Evolutionary conservation across 164 flowering plant genomes (phyloP).

Genomic region (Tetracentron sinense): DNA sequence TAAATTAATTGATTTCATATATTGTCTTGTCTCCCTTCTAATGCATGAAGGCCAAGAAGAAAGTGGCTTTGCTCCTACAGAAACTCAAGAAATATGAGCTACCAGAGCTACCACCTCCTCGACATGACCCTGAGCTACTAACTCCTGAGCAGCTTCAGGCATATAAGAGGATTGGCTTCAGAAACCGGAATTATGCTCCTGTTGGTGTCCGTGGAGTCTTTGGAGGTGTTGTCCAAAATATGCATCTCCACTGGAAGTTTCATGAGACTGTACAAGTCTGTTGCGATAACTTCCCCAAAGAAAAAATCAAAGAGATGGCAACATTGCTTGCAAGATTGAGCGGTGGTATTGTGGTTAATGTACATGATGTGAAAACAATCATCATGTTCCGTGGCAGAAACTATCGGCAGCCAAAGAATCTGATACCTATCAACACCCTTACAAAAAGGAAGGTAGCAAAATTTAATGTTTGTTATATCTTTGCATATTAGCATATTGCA

Average conservation of each 20-base stretch:
- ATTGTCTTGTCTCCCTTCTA: not conserved
- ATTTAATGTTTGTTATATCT: constrained; percentile 4
- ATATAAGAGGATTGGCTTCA: constrained; percentile 86
- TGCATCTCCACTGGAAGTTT: constrained; percentile 99
- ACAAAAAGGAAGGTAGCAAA: constrained; percentile 81
- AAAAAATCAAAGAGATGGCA: constrained; percentile 97
- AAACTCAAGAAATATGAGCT: constrained; percentile 95
- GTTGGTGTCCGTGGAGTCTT: constrained; percentile 99
- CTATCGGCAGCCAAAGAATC: constrained; percentile 89
- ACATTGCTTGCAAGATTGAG: constrained; percentile 89
- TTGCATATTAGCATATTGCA: constrained; percentile 4
- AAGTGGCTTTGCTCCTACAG: constrained; percentile 87
- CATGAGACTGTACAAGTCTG: constrained; percentile 99
- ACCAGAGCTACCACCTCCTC: constrained; percentile 83
- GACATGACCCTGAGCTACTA: constrained; percentile 96
- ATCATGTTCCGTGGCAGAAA: constrained; percentile 99
- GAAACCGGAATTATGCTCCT: constrained; percentile 85
- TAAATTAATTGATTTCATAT: constrained; percentile 2
- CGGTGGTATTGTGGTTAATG: constrained; percentile 90
- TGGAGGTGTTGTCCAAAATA: constrained; percentile 98
- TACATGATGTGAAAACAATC: constrained; percentile 92
- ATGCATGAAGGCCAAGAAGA: constrained; percentile 83
- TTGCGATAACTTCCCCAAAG: constrained; percentile 96
- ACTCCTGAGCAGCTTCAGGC: constrained; percentile 95
- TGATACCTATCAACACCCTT: constrained; percentile 94